phyloP scores from a whole-genome alignment of 441 rosid genomes.

The Flueggea neowawraea region DNA sequence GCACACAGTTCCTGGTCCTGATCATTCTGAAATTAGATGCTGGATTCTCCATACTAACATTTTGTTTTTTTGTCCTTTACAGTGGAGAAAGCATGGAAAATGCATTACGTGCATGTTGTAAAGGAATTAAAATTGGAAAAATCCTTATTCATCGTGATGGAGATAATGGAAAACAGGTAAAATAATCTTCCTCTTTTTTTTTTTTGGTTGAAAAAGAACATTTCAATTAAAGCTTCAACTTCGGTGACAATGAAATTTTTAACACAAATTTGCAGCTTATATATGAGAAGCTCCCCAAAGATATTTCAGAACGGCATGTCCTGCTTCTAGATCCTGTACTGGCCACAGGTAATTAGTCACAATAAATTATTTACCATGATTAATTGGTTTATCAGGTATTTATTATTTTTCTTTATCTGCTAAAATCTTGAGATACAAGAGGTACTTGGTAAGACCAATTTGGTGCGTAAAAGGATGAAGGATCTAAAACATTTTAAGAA shows the following conservation, averaged over 20 bases:
- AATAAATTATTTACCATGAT: not conserved
- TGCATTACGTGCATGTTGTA: conserved; percentile 94
- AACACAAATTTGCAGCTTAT: conserved; percentile 56
- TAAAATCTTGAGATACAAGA: not conserved
- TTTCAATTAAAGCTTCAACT: not conserved
- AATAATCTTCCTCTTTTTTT: conserved; percentile 1
- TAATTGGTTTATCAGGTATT: not conserved
- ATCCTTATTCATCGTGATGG: conserved; percentile 80
- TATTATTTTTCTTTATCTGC: not conserved
- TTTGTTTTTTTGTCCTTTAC: not conserved
- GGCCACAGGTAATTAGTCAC: conserved; percentile 63
- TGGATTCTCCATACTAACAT: conserved; percentile 4
- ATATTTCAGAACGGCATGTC: conserved; percentile 93
- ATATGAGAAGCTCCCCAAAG: conserved; percentile 98
- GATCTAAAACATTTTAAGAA: no score
- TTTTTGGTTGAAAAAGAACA: not conserved
- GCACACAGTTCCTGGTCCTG: conserved; percentile 11
- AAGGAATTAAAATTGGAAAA: conserved; percentile 90
- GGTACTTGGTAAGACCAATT: not conserved
- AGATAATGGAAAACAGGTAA: conserved; percentile 67
- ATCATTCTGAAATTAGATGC: conserved; percentile 14
- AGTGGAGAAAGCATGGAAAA: conserved; percentile 99
- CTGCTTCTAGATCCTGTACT: conserved; percentile 97
- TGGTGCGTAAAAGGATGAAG: no score
- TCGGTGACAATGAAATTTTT: conserved; percentile 1